phyloP scores from a whole-genome alignment of 352 stramenopile genomes.

The Pythium graminicola region DNA sequence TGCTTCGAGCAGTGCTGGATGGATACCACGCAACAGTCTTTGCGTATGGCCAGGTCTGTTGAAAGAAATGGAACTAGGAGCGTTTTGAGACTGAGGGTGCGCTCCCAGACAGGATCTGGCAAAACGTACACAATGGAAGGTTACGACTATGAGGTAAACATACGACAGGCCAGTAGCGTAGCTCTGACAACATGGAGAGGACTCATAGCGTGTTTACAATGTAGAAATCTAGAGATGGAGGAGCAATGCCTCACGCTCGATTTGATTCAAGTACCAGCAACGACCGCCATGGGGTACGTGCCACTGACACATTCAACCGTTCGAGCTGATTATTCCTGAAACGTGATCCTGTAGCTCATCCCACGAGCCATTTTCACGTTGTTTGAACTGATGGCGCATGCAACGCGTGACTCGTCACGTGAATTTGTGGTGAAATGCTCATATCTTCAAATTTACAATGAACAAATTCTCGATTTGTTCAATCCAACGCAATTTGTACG shows the following conservation, averaged over 20 bases:
- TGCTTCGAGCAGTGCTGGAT: constrained; percentile 62
- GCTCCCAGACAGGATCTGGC: constrained; percentile 88
- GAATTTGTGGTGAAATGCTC: constrained; percentile 62
- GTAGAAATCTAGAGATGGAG: no score
- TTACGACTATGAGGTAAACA: no score
- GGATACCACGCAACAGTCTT: constrained; percentile 88
- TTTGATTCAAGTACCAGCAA: constrained; percentile 18
- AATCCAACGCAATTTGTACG: no score
- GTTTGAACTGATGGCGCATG: background rate
- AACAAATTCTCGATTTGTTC: constrained; percentile 72
- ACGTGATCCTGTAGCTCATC: no score
- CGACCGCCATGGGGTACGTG: background rate
- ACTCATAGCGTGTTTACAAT: no score
- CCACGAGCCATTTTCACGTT: constrained; percentile 4
- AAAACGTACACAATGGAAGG: constrained; percentile 84
- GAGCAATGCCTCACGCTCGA: constrained; percentile 48
- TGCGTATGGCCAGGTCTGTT: constrained; percentile 92
- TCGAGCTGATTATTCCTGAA: constrained; percentile 65
- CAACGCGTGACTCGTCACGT: constrained; percentile 35
- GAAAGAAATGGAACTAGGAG: no score
- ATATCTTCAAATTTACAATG: constrained; percentile 84
- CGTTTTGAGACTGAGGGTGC: no score
- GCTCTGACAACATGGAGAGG: no score
- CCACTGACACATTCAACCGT: constrained; percentile 29
- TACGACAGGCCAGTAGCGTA: no score